phyloP scores from a whole-genome alignment of 225 moss, liverwort and hornwort species.

The Anthoceros angustus region DNA sequence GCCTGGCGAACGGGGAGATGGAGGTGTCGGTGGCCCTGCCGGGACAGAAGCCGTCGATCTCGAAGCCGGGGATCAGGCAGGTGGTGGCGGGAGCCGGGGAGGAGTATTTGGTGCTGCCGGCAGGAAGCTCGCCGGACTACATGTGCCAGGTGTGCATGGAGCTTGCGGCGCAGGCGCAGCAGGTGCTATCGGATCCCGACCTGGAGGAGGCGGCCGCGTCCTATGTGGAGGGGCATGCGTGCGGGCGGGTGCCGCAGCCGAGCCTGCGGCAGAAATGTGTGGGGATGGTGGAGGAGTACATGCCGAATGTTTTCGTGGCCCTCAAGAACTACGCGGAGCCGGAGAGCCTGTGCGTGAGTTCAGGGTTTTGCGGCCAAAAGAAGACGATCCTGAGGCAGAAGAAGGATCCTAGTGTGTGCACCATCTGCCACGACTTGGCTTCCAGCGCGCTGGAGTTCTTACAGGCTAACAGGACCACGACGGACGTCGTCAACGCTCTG shows the following conservation, averaged over 20 bases:
- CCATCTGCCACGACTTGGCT: not conserved
- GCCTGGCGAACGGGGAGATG: no score
- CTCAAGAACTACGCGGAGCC: not conserved
- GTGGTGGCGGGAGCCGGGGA: not conserved
- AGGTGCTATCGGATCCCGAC: not conserved
- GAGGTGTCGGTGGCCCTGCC: no score
- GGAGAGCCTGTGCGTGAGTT: slow-evolving; percentile 4
- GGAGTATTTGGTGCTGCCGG: not conserved
- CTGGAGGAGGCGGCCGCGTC: not conserved
- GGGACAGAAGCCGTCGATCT: no score
- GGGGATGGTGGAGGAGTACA: not conserved
- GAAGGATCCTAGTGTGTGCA: not conserved
- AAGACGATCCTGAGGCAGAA: not conserved
- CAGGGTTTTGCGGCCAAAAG: not conserved
- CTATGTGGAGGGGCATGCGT: not conserved
- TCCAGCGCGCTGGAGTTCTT: not conserved
- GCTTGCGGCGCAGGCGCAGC: not conserved
- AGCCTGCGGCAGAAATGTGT: not conserved
- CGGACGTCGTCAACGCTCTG: slow-evolving; percentile 34
- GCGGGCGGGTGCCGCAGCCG: not conserved
- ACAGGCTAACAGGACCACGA: slow-evolving; percentile 2
- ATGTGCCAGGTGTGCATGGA: not conserved
- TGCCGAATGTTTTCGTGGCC: not conserved
- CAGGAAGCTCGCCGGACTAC: not conserved
- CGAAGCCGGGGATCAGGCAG: not conserved